Conservation (phyloP, 148 eudicot species). For the Arctostaphylos glauca region DNA sequence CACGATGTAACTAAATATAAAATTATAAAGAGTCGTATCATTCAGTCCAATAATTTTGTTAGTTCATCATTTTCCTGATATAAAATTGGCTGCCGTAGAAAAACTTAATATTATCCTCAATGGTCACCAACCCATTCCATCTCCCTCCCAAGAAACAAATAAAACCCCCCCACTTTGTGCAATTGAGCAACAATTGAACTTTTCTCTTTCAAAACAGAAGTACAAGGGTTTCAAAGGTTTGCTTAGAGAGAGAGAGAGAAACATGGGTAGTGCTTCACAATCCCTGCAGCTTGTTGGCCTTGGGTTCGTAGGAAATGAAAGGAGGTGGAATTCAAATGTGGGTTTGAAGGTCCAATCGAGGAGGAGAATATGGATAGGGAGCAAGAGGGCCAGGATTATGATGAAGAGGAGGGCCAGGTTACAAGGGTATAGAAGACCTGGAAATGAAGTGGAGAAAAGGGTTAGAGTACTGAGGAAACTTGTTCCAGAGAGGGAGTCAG, state of each 20-base stretch:
- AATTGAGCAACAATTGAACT: not conserved
- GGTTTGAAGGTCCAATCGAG: not conserved
- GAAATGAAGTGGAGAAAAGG: slow-evolving; percentile 29
- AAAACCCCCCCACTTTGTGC: not conserved
- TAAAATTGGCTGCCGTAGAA: slow-evolving; percentile 11
- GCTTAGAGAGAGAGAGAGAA: not conserved
- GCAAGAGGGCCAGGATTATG: slow-evolving; percentile 27
- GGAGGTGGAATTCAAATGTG: not conserved
- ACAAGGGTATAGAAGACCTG: slow-evolving; percentile 29
- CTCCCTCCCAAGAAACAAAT: not conserved
- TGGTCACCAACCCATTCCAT: slow-evolving; percentile 9
- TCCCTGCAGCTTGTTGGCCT: not conserved
- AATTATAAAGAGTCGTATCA: not conserved
- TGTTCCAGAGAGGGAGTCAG: slow-evolving; percentile 37
- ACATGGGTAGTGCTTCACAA: slow-evolving; percentile 11
- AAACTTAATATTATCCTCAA: slow-evolving; percentile 7
- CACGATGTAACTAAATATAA: too few relatives aligned
- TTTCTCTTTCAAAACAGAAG: not conserved
- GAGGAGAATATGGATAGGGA: slow-evolving; percentile 1
- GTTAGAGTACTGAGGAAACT: slow-evolving; percentile 54
- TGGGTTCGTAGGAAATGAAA: not conserved
- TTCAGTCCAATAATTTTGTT: not conserved
- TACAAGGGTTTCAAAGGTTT: not conserved
- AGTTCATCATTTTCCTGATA: not conserved
- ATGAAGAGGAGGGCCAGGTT: slow-evolving; percentile 36